A percentile compares a stretch with the other conserved stretches of the same genome.
Evolutionary conservation across 2,329 filamentous ascomycete genomes (phyloP).

Genomic region (Neofusicoccum laricinum): DNA sequence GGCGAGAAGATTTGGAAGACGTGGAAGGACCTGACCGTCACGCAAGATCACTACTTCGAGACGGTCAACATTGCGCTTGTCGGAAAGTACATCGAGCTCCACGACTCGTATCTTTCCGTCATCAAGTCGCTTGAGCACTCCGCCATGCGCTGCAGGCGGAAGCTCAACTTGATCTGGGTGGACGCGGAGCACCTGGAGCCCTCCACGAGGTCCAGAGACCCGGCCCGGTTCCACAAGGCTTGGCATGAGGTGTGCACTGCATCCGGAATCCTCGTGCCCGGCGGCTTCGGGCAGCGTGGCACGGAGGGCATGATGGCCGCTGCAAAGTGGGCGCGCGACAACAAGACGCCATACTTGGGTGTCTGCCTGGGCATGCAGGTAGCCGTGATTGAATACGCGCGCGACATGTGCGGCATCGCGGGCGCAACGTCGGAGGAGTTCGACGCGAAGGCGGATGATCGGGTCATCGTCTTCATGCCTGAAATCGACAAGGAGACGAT

Average conservation of each 20-base stretch:
- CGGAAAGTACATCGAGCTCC: conserved; percentile 83
- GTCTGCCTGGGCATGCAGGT: conserved; percentile 93
- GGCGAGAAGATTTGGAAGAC: conserved; percentile 71
- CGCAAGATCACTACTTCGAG: conserved; percentile 64
- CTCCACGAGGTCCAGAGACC: conserved; percentile 57
- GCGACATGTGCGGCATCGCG: conserved; percentile 66
- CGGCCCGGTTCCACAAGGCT: conserved; percentile 76
- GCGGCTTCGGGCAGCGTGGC: conserved; percentile 78
- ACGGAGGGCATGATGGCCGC: conserved; percentile 87
- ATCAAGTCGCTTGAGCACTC: conserved; percentile 87
- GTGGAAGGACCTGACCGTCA: conserved; percentile 71
- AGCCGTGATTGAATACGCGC: conserved; percentile 84
- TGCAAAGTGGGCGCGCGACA: conserved; percentile 81
- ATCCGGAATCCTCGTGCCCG: conserved; percentile 66
- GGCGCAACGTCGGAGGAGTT: conserved; percentile 58
- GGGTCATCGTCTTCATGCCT: conserved; percentile 87
- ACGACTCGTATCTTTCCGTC: conserved; percentile 83
- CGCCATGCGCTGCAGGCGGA: conserved; percentile 78
- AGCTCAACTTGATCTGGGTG: conserved; percentile 78
- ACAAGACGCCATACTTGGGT: conserved; percentile 78
- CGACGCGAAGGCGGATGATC: conserved; percentile 59
- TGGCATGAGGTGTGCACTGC: conserved; percentile 79
- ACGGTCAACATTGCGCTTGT: conserved; percentile 80
- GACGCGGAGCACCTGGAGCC: conserved; percentile 82
- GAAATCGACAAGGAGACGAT: conserved; percentile 74